Evolutionary conservation across 306 rosid species (phyloP).

Genomic region (Cucurbita ficifolia): DNA sequence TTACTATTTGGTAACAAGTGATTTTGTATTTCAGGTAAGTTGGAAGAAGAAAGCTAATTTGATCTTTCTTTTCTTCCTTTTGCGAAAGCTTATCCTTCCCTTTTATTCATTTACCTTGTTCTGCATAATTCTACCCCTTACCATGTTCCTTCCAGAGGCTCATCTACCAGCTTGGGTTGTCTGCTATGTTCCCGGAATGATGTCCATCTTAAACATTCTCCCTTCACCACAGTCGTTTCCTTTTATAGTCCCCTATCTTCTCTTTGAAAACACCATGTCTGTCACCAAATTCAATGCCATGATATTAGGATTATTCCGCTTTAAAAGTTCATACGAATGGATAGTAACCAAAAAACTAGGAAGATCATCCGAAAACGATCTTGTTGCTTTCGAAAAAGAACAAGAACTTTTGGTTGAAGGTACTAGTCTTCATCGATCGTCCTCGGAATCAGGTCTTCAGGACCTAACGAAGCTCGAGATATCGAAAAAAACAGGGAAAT

Average conservation of each 20-base stretch:
- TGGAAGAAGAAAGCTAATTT: slow-evolving; percentile 68
- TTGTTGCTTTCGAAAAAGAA: slow-evolving; percentile 63
- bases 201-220: slow-evolving; percentile 75
- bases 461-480: slow-evolving; percentile 58
- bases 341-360: slow-evolving; percentile 88
- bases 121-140: slow-evolving; percentile 93
- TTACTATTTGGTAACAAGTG: neutral
- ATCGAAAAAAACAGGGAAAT: slow-evolving; percentile 47
- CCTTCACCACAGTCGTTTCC: slow-evolving; percentile 87
- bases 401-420: slow-evolving; percentile 43
- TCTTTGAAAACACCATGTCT: slow-evolving; percentile 95
- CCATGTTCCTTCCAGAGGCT: slow-evolving; percentile 99
- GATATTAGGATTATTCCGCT: slow-evolving; percentile 84
- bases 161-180: slow-evolving; percentile 94
- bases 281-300: slow-evolving; percentile 96
- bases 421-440: slow-evolving; percentile 43
- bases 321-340: slow-evolving; percentile 95
- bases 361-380: slow-evolving; percentile 85
- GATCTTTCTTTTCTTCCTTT: slow-evolving; percentile 87
- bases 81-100: slow-evolving; percentile 89
- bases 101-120: slow-evolving; percentile 94
- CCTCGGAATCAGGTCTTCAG: slow-evolving; percentile 82
- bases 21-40: slow-evolving; percentile 47
- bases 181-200: slow-evolving; percentile 87
- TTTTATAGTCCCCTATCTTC: slow-evolving; percentile 82